Conservation (phyloP, 305 asterid species). For the Solanum hybrid region DNA sequence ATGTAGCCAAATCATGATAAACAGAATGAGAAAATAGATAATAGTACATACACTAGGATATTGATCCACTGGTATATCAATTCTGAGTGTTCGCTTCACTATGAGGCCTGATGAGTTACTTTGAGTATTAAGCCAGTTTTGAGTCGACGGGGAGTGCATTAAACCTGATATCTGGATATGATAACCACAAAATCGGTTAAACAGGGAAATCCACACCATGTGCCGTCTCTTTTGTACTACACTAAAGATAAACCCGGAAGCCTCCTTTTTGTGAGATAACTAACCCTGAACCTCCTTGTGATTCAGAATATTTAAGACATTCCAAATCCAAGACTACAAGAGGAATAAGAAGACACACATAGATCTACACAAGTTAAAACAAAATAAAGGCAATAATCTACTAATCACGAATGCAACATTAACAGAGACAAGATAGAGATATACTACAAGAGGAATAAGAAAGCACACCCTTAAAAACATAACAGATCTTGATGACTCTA, state of each 20-base stretch:
- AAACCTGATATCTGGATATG: constrained; percentile 66
- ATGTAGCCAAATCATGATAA: not conserved
- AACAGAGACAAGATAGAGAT: not conserved
- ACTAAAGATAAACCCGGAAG: not conserved
- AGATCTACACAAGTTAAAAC: not conserved
- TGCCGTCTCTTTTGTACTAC: not conserved
- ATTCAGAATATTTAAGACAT: not conserved
- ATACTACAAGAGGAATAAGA: not conserved
- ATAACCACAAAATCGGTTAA: constrained; percentile 22
- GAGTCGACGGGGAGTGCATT: constrained; percentile 67
- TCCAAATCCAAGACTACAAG: not conserved
- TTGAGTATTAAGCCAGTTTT: constrained; percentile 82
- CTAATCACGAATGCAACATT: not conserved
- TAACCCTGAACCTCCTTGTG: not conserved
- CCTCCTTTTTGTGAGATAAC: not conserved
- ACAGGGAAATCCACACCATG: constrained; percentile 3
- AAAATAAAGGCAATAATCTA: not conserved
- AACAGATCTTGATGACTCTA: not conserved
- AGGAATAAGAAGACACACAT: not conserved
- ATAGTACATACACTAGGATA: constrained; percentile 62
- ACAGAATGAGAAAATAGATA: constrained; percentile 4
- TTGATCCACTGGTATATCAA: constrained; percentile 90
- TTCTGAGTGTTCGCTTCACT: constrained; percentile 84
- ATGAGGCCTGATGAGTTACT: constrained; percentile 87
- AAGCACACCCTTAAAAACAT: not conserved